These are phyloP conservation scores for Termitomyces heimii DNA, from an alignment of 768 basidiomycete genomes.

Conservation along the genomic window DNA sequence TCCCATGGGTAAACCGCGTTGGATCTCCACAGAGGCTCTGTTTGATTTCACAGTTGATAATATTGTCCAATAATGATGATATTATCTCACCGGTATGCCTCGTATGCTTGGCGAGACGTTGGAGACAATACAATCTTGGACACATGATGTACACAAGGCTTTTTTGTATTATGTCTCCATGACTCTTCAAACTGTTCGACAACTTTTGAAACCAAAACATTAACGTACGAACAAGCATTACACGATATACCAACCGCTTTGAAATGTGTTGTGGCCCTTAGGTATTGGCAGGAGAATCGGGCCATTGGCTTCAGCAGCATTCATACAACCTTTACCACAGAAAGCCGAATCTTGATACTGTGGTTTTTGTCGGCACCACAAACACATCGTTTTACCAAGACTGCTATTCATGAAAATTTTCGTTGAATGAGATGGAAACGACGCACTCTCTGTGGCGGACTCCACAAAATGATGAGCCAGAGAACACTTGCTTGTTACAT, in stretches of 20 bases:
- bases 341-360: conserved; percentile 57
- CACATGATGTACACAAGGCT: conserved; percentile 48
- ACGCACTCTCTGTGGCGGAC: conserved; percentile 41
- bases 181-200: conserved; percentile 63
- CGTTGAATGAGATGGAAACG: background rate
- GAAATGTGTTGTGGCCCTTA: conserved; percentile 51
- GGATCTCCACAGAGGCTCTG: conserved; percentile 41
- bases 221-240: background rate
- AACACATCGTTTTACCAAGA: conserved; percentile 45
- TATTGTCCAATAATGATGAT: background rate
- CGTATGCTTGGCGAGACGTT: conserved; percentile 45
- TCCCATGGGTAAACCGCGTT: conserved; percentile 36
- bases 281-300: conserved; percentile 57
- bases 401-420: conserved; percentile 16
- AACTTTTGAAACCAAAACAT: conserved; percentile 26
- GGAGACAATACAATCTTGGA: conserved; percentile 57
- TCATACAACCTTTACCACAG: conserved; percentile 48
- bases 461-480: conserved; percentile 33
- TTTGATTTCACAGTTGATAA: background rate
- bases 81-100: conserved; percentile 48
- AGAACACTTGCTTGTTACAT: conserved; percentile 38
- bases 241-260: conserved; percentile 41
- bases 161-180: conserved; percentile 56
- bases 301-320: conserved; percentile 46
- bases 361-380: conserved; percentile 50